Evolutionary conservation across 139 green algal genomes (phyloP), one percentile per base, ranked within the genome.

Genomic region (Mychonastes homosphaera): DNA sequence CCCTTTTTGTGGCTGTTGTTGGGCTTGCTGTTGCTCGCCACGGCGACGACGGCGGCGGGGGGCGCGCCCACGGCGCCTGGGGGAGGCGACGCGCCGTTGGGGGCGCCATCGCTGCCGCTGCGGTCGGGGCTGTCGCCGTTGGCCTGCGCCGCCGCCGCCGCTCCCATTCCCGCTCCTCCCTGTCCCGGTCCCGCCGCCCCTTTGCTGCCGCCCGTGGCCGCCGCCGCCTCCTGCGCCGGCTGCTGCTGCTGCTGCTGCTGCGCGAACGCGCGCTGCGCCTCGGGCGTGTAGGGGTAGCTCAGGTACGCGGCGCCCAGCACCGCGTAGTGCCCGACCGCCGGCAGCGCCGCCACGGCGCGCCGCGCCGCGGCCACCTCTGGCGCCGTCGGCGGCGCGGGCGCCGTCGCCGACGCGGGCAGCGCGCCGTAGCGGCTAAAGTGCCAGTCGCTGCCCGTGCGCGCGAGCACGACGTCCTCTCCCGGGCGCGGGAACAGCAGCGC

Each of bases 401-500:
- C 48, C 10, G 59, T 66, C 34, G 60, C 60, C 7, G 19, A 35
- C 7, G 15, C 40, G 1, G 64, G 59, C 35, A 77, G 44, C 16
- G 47, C 26, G 8, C 33, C 48, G 40, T 70, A 78, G 53, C 78
- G 78, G 26, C 82, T 60, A 1, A 94, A 54, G 75, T 92, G 84
- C 44, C 56, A 35, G 39, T 83, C 60, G 51, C 81, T 64, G 18
- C 77, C 81, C 1, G 74, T 65, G 28, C 77, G 71, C 57, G 87
- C 49, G 28, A 91, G 53, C 19, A 84, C 66, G 15, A 85, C 64
- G 19, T 29, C 66, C 33, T 86, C 75, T 36, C 65, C 69, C 0
- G 63, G 62, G 6, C 32, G 53, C 4, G 85, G 85, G 41, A 91
- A 83, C 55, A 72, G 67, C 27, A 92, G 67, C 27, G 76, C 71